Base-by-base conservation (phyloP, 2,329 filamentous ascomycete genomes). In the Cadophora sp. region DNA sequence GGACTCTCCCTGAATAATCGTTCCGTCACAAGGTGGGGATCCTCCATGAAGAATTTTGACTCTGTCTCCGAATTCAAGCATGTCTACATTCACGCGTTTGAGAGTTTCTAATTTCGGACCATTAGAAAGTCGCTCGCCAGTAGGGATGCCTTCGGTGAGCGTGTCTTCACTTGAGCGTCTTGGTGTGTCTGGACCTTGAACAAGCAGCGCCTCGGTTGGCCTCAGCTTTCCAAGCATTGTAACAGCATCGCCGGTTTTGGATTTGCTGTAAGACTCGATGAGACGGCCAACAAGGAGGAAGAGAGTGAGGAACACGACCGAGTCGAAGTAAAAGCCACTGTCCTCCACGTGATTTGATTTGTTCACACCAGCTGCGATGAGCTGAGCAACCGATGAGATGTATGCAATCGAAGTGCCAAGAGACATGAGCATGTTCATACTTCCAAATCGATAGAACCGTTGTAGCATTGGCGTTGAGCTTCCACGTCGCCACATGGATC, bases 351-450 rank as follows among this genome's bases (percentile, higher is more conserved):
- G 79, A 3, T 80, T 79, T 63, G 69, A 43, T n/a, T 68, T 47
- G 27, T 62, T 55, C 13, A 62, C 55, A 16, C 83, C 85, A 4
- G 89, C 86, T 7, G 88, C 86, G 61, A 93, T 89, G 76, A 97
- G 84, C 70, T 96, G 89, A 18, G 88, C 90, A 27, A 97, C 81
- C 0, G 93, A 97, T 0, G 93, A 90, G 69, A 96, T 82, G 77
- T 97, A 97, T 1, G 94, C 94, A 68, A 97, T 93, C 1, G 88
- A 91, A 0, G 94, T 97, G 6, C 94, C 94, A 1, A 97, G 84
- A 8, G 91, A 96, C 79, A 97, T 94, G 67, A 97, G 85, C 81
- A 96, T 91, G 76, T 97, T 97, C 94, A 97, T 97, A 81, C 94
- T 97, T 9, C 94, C 94, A 75, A 97, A 97, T n/a, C 91, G 89